Evolutionary conservation across 192 early-diverging fungal species (phyloP).

Genomic region (Backusella westeae): DNA sequence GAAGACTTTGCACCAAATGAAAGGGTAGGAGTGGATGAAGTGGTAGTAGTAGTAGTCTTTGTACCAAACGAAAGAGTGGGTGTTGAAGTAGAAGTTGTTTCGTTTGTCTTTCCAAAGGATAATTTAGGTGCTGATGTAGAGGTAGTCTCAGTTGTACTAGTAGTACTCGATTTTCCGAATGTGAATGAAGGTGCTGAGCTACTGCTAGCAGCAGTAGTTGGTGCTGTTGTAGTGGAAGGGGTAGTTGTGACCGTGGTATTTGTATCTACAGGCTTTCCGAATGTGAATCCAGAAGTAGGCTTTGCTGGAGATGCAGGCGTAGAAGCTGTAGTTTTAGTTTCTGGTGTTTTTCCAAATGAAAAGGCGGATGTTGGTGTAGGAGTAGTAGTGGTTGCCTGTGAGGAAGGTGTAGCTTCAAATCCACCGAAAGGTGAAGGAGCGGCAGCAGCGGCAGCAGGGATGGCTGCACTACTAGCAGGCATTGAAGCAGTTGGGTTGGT

Average conservation of each 20-base stretch:
- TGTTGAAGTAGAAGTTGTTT: slow-evolving; percentile 9
- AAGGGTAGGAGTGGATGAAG: not conserved
- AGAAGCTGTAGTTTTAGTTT: not conserved
- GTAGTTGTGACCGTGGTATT: not conserved
- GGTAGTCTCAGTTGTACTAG: not conserved
- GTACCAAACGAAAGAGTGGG: slow-evolving; percentile 13
- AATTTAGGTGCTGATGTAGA: slow-evolving; percentile 1
- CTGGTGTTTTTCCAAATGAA: not conserved
- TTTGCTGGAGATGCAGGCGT: not conserved
- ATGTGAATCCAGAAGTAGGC: not conserved
- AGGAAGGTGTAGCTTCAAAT: not conserved
- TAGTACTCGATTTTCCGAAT: not conserved
- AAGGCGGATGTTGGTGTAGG: not conserved
- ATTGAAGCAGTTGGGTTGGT: not conserved
- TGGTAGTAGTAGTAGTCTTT: not conserved
- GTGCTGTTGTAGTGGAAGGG: not conserved
- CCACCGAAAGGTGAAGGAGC: not conserved
- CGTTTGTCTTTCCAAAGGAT: slow-evolving; percentile 14
- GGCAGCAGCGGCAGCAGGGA: not conserved
- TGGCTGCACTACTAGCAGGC: not conserved
- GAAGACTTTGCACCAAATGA: not conserved
- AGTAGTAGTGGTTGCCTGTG: not conserved
- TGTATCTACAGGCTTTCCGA: not conserved
- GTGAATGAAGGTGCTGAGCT: not conserved
- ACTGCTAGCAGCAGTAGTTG: not conserved